Evolutionary conservation across 2,329 filamentous ascomycete species (phyloP).

Genomic region (Sclerotinia sclerotiorum): DNA sequence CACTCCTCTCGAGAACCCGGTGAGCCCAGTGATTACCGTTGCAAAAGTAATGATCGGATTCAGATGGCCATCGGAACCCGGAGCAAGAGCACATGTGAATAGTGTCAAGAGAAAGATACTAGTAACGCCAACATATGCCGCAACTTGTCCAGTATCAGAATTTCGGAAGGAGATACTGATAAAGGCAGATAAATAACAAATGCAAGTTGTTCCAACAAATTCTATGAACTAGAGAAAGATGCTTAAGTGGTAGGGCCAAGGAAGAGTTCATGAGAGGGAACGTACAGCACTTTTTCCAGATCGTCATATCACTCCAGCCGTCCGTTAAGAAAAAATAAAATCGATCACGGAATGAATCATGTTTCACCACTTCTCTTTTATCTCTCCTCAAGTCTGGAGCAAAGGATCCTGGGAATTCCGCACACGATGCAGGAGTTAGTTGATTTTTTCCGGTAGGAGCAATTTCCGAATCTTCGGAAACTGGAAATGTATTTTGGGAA

Average conservation of each 20-base stretch:
- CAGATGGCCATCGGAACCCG: conserved; percentile 53
- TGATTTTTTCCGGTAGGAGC: background rate
- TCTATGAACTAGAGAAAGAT: conserved; percentile 38
- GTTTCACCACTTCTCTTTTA: conserved; percentile 18
- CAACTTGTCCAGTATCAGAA: conserved; percentile 36
- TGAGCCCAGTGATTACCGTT: conserved; percentile 52
- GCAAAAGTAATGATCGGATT: conserved; percentile 56
- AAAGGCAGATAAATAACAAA: conserved; percentile 41
- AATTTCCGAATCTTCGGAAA: background rate
- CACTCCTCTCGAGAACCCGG: conserved; percentile 50
- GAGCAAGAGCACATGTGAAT: conserved; percentile 51
- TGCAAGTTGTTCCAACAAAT: conserved; percentile 36
- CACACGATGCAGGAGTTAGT: conserved; percentile 21
- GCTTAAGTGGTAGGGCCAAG: background rate
- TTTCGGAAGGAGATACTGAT: conserved; percentile 39
- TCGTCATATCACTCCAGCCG: conserved; percentile 28
- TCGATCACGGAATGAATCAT: conserved; percentile 16
- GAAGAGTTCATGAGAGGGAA: conserved; percentile 4
- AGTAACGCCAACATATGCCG: conserved; percentile 39
- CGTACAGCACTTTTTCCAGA: conserved; percentile 29
- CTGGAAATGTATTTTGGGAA: background rate
- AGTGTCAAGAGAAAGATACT: conserved; percentile 45
- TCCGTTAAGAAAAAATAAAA: conserved; percentile 24
- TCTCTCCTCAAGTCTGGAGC: conserved; percentile 28
- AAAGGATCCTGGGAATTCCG: conserved; percentile 32